Evolutionary conservation across 2,329 filamentous ascomycete genomes (phyloP).

Genomic region (Myriosclerotinia scirpicola): DNA sequence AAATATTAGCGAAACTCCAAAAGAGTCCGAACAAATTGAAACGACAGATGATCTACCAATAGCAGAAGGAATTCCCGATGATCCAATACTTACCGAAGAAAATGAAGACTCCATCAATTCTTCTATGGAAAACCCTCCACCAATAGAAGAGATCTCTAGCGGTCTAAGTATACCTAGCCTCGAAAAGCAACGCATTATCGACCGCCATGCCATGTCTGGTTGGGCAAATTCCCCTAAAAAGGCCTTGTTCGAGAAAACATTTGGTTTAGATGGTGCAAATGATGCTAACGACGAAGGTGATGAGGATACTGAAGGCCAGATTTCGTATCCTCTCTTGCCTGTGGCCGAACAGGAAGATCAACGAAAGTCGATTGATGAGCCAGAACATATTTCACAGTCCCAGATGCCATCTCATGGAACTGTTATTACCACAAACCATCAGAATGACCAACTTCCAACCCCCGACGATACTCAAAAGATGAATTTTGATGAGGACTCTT

Average conservation of each 20-base stretch:
- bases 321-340: background rate
- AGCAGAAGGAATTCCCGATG: too few species aligned
- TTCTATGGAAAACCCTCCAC: background rate
- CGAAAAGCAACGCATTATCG: slow-evolving; percentile 1
- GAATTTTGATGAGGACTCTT: background rate
- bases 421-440: background rate
- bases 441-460: slow-evolving; percentile 16
- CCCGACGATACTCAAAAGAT: slow-evolving; percentile 20
- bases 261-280: slow-evolving; percentile 20
- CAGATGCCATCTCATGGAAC: background rate
- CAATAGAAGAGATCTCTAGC: background rate
- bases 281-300: slow-evolving; percentile 17
- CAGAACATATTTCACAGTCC: background rate
- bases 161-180: background rate
- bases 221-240: slow-evolving; percentile 11
- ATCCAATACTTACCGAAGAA: background rate
- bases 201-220: slow-evolving; percentile 16
- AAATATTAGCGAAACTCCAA: background rate
- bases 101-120: background rate
- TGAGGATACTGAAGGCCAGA: background rate
- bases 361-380: background rate
- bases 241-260: slow-evolving; percentile 12
- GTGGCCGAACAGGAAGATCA: background rate
- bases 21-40: background rate
- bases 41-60: background rate